phyloP scores from a whole-genome alignment of 2,329 filamentous ascomycete species.

The Xylaria sp. region DNA sequence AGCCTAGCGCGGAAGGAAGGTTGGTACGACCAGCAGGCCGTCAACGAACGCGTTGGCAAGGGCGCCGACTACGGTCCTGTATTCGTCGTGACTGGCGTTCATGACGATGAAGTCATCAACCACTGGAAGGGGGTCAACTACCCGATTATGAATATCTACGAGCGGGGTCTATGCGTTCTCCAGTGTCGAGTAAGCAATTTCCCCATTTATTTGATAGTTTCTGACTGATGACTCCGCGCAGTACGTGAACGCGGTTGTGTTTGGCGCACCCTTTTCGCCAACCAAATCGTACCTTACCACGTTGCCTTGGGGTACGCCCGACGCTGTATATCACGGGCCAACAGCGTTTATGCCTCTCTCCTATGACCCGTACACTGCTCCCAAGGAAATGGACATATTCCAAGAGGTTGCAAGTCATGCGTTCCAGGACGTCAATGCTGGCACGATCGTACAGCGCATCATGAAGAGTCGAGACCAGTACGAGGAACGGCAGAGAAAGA shows the following conservation, averaged over 20 bases:
- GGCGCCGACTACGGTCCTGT: conserved; percentile 78
- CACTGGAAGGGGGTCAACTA: conserved; percentile 97
- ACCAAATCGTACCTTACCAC: conserved; percentile 75
- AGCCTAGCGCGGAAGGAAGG: conserved; percentile 66
- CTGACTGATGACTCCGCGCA: conserved; percentile 41
- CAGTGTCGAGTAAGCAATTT: conserved; percentile 76
- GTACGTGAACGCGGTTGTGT: conserved; percentile 86
- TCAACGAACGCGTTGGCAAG: conserved; percentile 63
- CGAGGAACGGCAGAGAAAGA: conserved; percentile 87
- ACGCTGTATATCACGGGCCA: conserved; percentile 92
- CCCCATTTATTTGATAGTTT: not conserved
- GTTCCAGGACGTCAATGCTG: conserved; percentile 88
- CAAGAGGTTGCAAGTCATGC: conserved; percentile 74
- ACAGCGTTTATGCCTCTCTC: conserved; percentile 85
- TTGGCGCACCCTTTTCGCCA: conserved; percentile 87
- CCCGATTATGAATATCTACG: conserved; percentile 99
- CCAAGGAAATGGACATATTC: conserved; percentile 85
- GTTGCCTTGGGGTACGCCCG: conserved; percentile 73
- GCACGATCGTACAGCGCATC: conserved; percentile 88
- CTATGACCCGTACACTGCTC: conserved; percentile 78
- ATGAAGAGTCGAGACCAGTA: conserved; percentile 84
- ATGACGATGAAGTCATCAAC: conserved; percentile 95
- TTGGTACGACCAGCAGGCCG: conserved; percentile 72
- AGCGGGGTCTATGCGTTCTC: conserved; percentile 90
- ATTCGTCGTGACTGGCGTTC: conserved; percentile 90